These are phyloP conservation scores for Xylaria multiplex DNA, from an alignment of 2,329 filamentous ascomycete species.

Conservation along the genomic window DNA sequence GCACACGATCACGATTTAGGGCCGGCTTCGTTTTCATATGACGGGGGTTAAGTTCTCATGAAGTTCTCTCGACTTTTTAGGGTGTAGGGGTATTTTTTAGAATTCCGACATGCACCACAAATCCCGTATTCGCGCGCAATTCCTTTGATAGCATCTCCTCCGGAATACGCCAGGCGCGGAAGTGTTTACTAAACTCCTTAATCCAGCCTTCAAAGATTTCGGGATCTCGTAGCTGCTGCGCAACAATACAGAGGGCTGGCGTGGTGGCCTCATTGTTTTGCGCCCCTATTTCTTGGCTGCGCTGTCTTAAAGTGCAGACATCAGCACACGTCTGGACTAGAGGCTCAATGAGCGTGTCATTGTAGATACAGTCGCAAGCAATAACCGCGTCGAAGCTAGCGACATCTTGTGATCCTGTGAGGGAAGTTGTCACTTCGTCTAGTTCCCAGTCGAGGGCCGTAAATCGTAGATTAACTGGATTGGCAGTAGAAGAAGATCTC, in stretches of 20 bases:
- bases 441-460: conserved; percentile 85
- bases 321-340: conserved; percentile 85
- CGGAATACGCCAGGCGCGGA: conserved; percentile 80
- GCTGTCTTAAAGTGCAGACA: conserved; percentile 69
- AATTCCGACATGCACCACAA: conserved; percentile 83
- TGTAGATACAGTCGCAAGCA: conserved; percentile 95
- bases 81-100: conserved; percentile 53
- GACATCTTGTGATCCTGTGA: conserved; percentile 51
- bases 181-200: conserved; percentile 70
- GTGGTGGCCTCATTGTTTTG: conserved; percentile 28
- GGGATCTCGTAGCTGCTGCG: conserved; percentile 86
- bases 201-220: conserved; percentile 89
- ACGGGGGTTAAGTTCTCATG: background rate
- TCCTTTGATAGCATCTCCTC: conserved; percentile 68
- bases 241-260: conserved; percentile 80
- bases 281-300: conserved; percentile 15
- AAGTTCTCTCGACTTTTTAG: background rate
- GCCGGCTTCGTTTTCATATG: background rate
- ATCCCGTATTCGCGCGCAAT: conserved; percentile 74
- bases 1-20: background rate
- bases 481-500: conserved; percentile 25
- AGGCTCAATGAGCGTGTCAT: conserved; percentile 83
- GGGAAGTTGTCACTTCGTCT: conserved; percentile 59
- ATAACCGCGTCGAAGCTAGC: conserved; percentile 76
- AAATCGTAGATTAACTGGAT: conserved; percentile 61